Base-by-base conservation (phyloP, 75 land plant species). In the Selaginella moellendorffii region DNA sequence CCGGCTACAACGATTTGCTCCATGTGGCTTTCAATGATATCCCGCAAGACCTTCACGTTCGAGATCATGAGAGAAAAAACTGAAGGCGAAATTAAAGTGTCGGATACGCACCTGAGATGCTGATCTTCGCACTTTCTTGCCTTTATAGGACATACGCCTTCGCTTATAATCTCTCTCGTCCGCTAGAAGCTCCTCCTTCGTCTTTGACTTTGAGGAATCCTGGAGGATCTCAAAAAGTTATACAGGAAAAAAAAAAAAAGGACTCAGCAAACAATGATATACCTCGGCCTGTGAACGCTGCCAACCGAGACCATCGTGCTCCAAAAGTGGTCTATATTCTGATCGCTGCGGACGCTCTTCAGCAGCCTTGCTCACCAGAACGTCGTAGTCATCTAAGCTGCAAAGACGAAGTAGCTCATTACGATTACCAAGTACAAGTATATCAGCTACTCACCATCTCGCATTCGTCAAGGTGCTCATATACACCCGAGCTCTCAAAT, bases 141-240 rank as follows among this genome's bases (percentile, higher is more conserved):
- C 97, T 67, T 88, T 86, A 67, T 92, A 92, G 30, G 97, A 92
- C 86, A 83, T 85, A 58, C 97, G 73, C 31, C 97, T 76, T 2
- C 97, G 82, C 63, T 85, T 92, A 66, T 92, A 92, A 66, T 92
- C 96, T 61, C 97, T 81, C 71, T 88, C 95, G 70, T 88, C 96
- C 65, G 97, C 97, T 74, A 92, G 65, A 54, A 88, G 56, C 67
- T 92, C 90, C 63, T 85, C 97, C 63, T 67, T 88, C 29, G 90
- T 85, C 72, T 85, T 92, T 22, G 62, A 51, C 64, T 65, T 85
- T 29, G 56, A 71, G 24, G 61, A 18, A 29, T 79, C 85, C 87
- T 89, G 23, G 59, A 56, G 21, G n/a, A 56, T 9, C 5, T 19
- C n/a, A 56, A 62, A 31, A 73, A 27, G 1, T 28, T 30, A 29